Evolutionary conservation across 495 filamentous ascomycete species (phyloP), one percentile per base, ranked within the genome.

Genomic region (Trypethelium eluteriae): DNA sequence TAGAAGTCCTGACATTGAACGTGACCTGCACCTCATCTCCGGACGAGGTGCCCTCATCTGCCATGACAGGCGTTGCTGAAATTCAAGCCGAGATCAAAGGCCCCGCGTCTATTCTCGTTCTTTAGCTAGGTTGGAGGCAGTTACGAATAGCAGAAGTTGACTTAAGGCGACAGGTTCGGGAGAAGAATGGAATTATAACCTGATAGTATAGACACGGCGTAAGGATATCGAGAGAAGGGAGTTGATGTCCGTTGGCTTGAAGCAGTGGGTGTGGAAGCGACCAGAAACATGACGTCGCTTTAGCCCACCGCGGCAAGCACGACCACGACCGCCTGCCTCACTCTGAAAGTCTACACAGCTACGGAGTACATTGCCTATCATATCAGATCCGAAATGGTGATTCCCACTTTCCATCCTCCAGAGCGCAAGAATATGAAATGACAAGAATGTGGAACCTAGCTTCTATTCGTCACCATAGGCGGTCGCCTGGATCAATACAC

Each of bases 1-100:
- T 87, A 9, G 91, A 91, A 14, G 90, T 87, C 78, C 96, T 99
- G 74, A 99, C 84, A 76, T 89, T 92, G 86, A 99, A 96, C 77
- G 89, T 96, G 78, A 99, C 81, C 57, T 87, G 80, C 32, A 83
- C 81, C 66, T 78, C 78, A 68, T 79, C 75, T 67, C 74, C 62
- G 46, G 81, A 71, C 56, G 83, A 78, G 70, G 78, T 36, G 5
- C 53, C 76, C 69, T 81, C 83, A 66, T 86, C 83, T 66, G 83
- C 80, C 81, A 85, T 86, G 39, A 34, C 36, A 12, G 59, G 14
- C 11, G 56, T 46, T 36, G 18, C 36, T 59, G 2, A 14, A 18
- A n/a, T 36, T 36, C 32, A 59, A 36, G 32, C 32, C 25, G 5
- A 36, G 32, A 34, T 59, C 25, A 35, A 1, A 18, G 12, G 53